These are phyloP conservation scores for Chlorella sorokiniana DNA, from an alignment of 139 green algal species.

Conservation along the genomic window DNA sequence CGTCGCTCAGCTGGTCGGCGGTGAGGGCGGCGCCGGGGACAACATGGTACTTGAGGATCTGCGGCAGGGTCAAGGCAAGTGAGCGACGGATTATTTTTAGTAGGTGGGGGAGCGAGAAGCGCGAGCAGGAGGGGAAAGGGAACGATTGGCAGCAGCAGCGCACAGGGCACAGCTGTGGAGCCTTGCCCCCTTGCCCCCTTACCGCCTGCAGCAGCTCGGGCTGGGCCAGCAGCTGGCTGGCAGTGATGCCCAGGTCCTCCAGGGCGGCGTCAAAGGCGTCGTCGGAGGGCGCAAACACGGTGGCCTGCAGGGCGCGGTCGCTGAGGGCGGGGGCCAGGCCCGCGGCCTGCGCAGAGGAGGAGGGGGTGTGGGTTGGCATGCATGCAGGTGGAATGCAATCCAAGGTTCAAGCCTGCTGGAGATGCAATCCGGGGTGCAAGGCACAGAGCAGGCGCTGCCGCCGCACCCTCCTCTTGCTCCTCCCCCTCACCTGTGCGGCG, in stretches of 20 bases:
- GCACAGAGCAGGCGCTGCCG: too few species aligned
- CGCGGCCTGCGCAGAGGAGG: constrained; percentile 2
- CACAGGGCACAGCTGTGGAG: too few species aligned
- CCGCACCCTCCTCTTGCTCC: too few species aligned
- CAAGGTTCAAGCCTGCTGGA: too few species aligned
- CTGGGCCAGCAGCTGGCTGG: constrained; percentile 1
- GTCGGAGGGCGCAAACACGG: constrained; percentile 42
- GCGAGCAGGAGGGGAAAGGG: not conserved
- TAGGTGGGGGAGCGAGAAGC: not conserved
- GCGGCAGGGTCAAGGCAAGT: not conserved
- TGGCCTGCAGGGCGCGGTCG: constrained; percentile 26
- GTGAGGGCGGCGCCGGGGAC: constrained; percentile 12
- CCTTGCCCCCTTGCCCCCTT: not conserved
- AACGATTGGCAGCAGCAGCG: not conserved
- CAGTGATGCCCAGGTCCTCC: constrained; percentile 9
- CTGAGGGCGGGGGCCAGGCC: constrained; percentile 27
- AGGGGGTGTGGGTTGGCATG: not conserved
- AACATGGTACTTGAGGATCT: constrained; percentile 44
- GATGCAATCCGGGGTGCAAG: not conserved
- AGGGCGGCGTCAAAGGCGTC: constrained; percentile 15
- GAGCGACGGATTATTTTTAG: not conserved
- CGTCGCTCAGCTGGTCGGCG: not conserved
- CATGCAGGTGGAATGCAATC: too few species aligned
- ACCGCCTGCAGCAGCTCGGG: constrained; percentile 19
- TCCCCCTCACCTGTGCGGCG: not conserved